Conservation (phyloP, 2,329 filamentous ascomycete genomes). For the Immersiporthe knoxdaviesiana region DNA sequence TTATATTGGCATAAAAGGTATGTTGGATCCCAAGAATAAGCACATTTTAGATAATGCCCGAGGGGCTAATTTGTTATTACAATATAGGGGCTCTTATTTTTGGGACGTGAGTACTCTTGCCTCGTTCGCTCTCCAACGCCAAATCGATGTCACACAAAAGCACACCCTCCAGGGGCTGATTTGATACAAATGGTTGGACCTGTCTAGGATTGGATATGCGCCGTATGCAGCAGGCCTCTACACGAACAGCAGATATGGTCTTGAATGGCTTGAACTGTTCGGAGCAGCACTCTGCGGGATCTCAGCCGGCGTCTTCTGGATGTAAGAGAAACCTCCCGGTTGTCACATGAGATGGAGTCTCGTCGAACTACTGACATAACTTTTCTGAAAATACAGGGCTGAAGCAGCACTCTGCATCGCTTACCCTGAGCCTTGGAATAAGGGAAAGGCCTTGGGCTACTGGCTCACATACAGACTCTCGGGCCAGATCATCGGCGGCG, state of each 20-base stretch:
- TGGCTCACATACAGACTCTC: constrained; percentile 62
- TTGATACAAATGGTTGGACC: neutral
- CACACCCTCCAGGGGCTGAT: neutral
- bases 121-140: neutral
- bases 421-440: constrained; percentile 72
- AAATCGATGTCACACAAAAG: neutral
- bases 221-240: constrained; percentile 74
- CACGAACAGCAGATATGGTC: constrained; percentile 71
- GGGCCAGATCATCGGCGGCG: constrained; percentile 65
- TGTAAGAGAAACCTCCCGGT: constrained; percentile 37
- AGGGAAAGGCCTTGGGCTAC: constrained; percentile 66
- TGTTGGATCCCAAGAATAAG: too few relatives aligned
- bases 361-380: neutral
- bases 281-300: constrained; percentile 72
- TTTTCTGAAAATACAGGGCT: constrained; percentile 39
- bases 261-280: constrained; percentile 69
- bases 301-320: constrained; percentile 75
- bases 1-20: constrained; percentile 68
- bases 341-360: too few relatives aligned
- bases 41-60: too few relatives aligned
- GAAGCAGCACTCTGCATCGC: constrained; percentile 74
- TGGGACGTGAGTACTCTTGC: constrained; percentile 56
- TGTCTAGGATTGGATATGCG: constrained; percentile 63
- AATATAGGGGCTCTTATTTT: constrained; percentile 63
- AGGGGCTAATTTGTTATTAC: neutral